A percentile compares a stretch with the other conserved stretches of the same genome.
Evolutionary conservation across 2,329 filamentous ascomycete genomes (phyloP).

Genomic region (Hypomyces rosellus): DNA sequence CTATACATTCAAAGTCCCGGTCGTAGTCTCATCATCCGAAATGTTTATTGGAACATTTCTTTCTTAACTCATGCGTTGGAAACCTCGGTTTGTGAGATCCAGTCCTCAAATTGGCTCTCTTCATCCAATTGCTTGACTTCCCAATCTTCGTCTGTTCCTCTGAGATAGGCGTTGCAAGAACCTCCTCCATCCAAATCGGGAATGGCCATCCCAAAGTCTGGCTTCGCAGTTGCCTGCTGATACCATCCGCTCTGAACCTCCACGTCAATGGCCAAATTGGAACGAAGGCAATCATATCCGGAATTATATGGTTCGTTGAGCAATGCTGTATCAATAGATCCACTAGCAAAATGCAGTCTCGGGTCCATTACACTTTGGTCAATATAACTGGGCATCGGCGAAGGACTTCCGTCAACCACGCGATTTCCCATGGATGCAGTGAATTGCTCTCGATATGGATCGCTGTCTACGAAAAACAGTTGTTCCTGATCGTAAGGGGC

Average conservation of each 20-base stretch:
- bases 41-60: background rate
- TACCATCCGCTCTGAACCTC: background rate
- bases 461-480: background rate
- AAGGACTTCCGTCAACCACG: background rate
- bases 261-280: background rate
- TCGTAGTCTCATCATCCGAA: background rate
- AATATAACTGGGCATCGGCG: background rate
- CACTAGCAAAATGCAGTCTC: background rate
- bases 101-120: slow-evolving; percentile 25
- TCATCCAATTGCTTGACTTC: slow-evolving; percentile 28
- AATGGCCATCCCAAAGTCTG: slow-evolving; percentile 4
- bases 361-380: background rate
- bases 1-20: background rate
- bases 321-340: slow-evolving; percentile 12
- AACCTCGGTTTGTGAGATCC: slow-evolving; percentile 18
- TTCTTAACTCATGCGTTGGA: background rate
- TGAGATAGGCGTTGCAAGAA: slow-evolving; percentile 25
- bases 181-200: slow-evolving; percentile 12
- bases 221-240: background rate
- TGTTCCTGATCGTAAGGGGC: background rate
- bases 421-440: background rate
- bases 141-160: slow-evolving; percentile 29
- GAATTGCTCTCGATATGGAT: background rate
- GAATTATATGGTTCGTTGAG: background rate
- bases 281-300: background rate